phyloP scores from a whole-genome alignment of 345 rosid genomes.

The Rhodamnia argentea region DNA sequence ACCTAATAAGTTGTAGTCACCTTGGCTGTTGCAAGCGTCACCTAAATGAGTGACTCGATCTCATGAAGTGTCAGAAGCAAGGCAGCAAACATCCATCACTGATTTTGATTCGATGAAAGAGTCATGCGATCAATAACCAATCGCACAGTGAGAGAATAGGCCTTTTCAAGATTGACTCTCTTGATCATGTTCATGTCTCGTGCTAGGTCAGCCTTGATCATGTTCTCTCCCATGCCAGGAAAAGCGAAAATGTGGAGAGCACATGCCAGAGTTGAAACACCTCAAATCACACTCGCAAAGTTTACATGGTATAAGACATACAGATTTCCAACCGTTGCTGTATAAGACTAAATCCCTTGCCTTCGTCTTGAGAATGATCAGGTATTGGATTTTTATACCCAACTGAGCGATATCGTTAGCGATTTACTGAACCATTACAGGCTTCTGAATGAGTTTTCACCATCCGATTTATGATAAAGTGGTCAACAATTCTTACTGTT shows the following conservation, averaged over 20 bases:
- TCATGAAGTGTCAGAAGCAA: background rate
- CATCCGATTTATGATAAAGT: constrained; percentile 41
- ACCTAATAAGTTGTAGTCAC: background rate
- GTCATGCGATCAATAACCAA: background rate
- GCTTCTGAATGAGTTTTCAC: constrained; percentile 19
- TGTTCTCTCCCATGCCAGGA: background rate
- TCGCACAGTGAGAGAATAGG: no score
- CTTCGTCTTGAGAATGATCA: background rate
- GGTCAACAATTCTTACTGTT: constrained; percentile 68
- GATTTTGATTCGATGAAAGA: background rate
- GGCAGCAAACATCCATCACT: background rate
- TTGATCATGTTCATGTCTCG: background rate
- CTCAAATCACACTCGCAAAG: background rate
- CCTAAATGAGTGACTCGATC: background rate
- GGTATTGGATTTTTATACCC: background rate
- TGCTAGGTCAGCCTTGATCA: background rate
- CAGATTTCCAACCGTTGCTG: background rate
- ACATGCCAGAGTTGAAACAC: background rate
- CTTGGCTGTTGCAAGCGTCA: background rate
- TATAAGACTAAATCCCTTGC: background rate
- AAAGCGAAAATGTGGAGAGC: background rate
- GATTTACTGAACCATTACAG: constrained; percentile 19
- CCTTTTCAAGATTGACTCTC: background rate
- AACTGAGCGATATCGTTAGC: constrained; percentile 6
- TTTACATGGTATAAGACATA: background rate